Base-by-base conservation (phyloP, 2,329 filamentous ascomycete genomes). In the Neofusicoccum parvum region DNA sequence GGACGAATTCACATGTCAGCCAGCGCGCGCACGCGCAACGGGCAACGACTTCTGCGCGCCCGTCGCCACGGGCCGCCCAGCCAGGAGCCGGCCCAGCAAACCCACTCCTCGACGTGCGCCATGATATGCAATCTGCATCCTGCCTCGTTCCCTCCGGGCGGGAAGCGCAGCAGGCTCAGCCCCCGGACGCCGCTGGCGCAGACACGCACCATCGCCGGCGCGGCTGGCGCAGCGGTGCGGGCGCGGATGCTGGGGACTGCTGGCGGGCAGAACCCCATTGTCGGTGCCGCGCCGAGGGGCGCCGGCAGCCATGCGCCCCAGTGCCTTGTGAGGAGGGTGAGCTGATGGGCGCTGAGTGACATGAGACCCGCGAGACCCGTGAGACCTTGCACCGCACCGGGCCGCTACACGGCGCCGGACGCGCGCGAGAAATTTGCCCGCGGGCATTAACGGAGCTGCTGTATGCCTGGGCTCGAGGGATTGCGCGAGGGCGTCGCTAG, bases 1-100 rank as follows among this genome's bases (percentile, higher is more conserved):
- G 53, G 53, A 58, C 53, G 39, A 43, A 43, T 60, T 60, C 56
- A 60, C 56, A 60, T 60, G 56, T 48, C 54, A 59, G 41, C 39
- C 54, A 3, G 23, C 56, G 12, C 43, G 12, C 53, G 34, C 53
- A 32, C 54, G 23, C 23, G 54, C 37, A 17, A 36, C 49, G 15
- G 56, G 56, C 56, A 46, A 60, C 56, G 39, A 60, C 43, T 48
- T 60, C 41, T 17, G n/a, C 3, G 17, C 20, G 27, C 27, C 27
- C 27, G 27, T 32, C 54, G 54, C 49, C 49, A 36, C 27, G 49
- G 49, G 20, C 49, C 27, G 32, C 50, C n/a, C 50, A 20, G 50
- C 14, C 50, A 51, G 49, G 49, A 51, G 17, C 46, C 6, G 17
- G 9, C 23, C 15, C 5, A 46, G 50, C 50, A 32, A 32, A 32